A percentile compares a stretch with the other conserved stretches of the same genome.
Conservation (phyloP, 768 basidiomycete genomes). For the Psilocybe cyanescens region DNA sequence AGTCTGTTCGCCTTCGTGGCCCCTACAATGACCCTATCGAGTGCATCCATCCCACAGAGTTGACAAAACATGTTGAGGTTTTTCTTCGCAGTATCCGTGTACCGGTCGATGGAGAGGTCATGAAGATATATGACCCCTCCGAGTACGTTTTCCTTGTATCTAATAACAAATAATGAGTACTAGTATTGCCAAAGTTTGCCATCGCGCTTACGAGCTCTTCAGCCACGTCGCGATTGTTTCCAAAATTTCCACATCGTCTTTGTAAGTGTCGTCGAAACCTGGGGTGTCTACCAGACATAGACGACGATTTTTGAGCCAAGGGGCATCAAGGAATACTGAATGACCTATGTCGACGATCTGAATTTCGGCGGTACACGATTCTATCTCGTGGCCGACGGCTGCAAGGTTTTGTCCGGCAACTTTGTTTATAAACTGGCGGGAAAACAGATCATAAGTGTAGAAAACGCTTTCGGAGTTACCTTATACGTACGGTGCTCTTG, state of each 20-base stretch:
- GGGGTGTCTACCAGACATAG: constrained; percentile 1
- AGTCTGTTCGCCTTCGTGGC: constrained; percentile 7
- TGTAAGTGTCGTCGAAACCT: constrained; percentile 4
- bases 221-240: background rate
- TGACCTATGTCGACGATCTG: background rate
- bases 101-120: constrained; percentile 1
- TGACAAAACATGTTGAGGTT: constrained; percentile 4
- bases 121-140: constrained; percentile 12
- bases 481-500: background rate
- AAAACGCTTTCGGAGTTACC: background rate
- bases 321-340: too few species aligned
- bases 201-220: background rate
- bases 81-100: background rate
- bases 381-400: background rate
- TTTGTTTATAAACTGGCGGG: background rate
- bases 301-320: too few species aligned
- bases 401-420: background rate
- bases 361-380: constrained; percentile 1
- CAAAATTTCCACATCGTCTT: background rate
- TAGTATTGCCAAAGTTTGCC: background rate
- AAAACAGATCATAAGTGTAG: too few species aligned
- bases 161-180: background rate
- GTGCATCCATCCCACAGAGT: background rate
- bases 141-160: background rate
- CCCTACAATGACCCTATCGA: constrained; percentile 11